phyloP scores from a whole-genome alignment of 139 green algal genomes.

The Coelastrella sp. region DNA sequence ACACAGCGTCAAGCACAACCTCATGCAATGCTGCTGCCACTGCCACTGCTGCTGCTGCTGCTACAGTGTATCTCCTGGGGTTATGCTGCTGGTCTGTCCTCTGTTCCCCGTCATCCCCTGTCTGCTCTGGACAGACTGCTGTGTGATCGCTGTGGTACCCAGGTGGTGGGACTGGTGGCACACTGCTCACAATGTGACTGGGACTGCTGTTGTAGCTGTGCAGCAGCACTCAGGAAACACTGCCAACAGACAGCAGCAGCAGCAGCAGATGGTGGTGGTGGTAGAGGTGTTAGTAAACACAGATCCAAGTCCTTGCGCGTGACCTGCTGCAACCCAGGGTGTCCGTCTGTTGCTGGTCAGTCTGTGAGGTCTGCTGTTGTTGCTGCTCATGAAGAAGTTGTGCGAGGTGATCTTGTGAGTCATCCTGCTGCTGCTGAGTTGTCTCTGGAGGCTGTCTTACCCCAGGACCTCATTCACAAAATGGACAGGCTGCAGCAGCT shows the following conservation, averaged over 20 bases:
- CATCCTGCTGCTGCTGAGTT: slow-evolving; percentile 13
- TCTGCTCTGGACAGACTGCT: slow-evolving; percentile 27
- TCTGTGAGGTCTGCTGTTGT: background rate
- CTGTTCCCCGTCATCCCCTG: slow-evolving; percentile 5
- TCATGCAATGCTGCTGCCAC: background rate
- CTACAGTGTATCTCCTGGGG: background rate
- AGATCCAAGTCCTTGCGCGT: background rate
- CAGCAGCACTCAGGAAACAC: background rate
- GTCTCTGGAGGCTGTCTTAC: slow-evolving; percentile 14
- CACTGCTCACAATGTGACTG: slow-evolving; percentile 48
- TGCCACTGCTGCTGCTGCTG: background rate
- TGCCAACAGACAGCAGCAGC: slow-evolving; percentile 23
- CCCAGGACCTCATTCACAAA: background rate
- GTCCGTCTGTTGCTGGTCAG: background rate
- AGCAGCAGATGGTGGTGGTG: background rate
- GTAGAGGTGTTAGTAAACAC: no score
- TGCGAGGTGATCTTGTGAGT: background rate
- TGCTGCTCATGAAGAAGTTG: slow-evolving; percentile 22
- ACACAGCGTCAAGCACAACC: no score
- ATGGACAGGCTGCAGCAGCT: slow-evolving; percentile 32
- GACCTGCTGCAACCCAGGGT: slow-evolving; percentile 36
- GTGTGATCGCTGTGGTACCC: slow-evolving; percentile 62
- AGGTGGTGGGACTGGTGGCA: slow-evolving; percentile 46
- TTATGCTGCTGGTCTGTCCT: background rate
- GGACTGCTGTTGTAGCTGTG: slow-evolving; percentile 53